Evolutionary conservation across 768 basidiomycete species (phyloP).

Genomic region (Lactarius indigo): DNA sequence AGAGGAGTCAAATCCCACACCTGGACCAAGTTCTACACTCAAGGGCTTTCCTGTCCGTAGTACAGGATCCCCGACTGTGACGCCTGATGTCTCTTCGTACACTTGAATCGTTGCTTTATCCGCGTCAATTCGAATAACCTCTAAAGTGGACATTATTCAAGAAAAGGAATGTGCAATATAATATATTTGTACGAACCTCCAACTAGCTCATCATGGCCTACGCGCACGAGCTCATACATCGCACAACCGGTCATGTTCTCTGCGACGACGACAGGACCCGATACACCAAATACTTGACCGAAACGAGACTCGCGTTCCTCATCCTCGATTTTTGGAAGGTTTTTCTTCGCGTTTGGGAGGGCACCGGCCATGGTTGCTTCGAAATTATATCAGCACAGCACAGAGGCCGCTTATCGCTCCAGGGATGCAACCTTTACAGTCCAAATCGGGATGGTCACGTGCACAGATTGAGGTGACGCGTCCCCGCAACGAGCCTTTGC

Average conservation of each 20-base stretch:
- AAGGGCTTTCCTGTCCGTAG: slow-evolving; percentile 96
- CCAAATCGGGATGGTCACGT: slow-evolving; percentile 19
- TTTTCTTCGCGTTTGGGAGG: slow-evolving; percentile 83
- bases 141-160: slow-evolving; percentile 39
- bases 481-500: slow-evolving; percentile 27
- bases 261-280: slow-evolving; percentile 97
- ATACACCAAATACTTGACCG: slow-evolving; percentile 91
- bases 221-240: slow-evolving; percentile 97
- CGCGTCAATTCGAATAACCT: slow-evolving; percentile 98
- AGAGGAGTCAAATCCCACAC: slow-evolving; percentile 40
- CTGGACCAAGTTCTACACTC: slow-evolving; percentile 96
- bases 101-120: slow-evolving; percentile 99
- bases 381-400: neutral
- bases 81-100: slow-evolving; percentile 98
- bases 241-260: slow-evolving; percentile 95
- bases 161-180: neutral
- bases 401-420: neutral
- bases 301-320: slow-evolving; percentile 86
- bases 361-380: slow-evolving; percentile 77
- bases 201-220: slow-evolving; percentile 97
- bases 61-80: slow-evolving; percentile 98
- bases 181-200: slow-evolving; percentile 61
- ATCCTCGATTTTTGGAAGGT: slow-evolving; percentile 85
- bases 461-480: slow-evolving; percentile 33
- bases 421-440: neutral